Conservation (phyloP, 2,329 filamentous ascomycete genomes). For the Diaporthe helianthi region DNA sequence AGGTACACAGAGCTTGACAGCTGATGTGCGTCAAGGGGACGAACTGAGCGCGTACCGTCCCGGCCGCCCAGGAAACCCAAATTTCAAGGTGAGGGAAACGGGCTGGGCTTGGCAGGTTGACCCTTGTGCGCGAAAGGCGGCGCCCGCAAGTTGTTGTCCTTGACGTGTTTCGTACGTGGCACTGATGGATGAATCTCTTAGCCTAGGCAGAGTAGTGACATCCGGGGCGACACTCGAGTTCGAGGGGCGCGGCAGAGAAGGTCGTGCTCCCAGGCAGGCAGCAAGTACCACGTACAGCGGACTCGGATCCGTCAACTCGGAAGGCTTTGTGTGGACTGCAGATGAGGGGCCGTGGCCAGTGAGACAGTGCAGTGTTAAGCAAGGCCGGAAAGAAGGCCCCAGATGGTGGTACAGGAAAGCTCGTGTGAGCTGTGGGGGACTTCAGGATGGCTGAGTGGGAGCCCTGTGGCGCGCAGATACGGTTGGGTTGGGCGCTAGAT, state of each 20-base stretch:
- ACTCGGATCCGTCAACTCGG: not conserved
- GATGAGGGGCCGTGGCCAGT: slow-evolving; percentile 19
- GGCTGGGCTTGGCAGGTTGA: slow-evolving; percentile 23
- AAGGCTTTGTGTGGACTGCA: not conserved
- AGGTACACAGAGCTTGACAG: slow-evolving; percentile 3
- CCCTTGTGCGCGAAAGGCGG: slow-evolving; percentile 13
- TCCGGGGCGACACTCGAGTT: slow-evolving; percentile 9
- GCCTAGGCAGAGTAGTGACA: slow-evolving; percentile 22
- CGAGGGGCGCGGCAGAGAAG: slow-evolving; percentile 7
- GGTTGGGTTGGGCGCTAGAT: slow-evolving; percentile 12
- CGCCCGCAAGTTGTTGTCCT: slow-evolving; percentile 22
- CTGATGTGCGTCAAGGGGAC: slow-evolving; percentile 15
- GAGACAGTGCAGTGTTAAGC: slow-evolving; percentile 13
- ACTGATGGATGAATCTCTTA: slow-evolving; percentile 19
- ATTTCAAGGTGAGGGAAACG: slow-evolving; percentile 9
- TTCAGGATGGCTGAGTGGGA: slow-evolving; percentile 2
- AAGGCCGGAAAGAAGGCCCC: not conserved
- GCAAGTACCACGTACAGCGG: not conserved
- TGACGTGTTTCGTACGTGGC: slow-evolving; percentile 4
- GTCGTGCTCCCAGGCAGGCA: not conserved
- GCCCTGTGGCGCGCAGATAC: not conserved
- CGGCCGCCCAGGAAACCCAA: slow-evolving; percentile 19
- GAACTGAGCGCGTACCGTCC: slow-evolving; percentile 17
- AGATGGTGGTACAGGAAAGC: not conserved
- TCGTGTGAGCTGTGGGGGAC: slow-evolving; percentile 4